Conservation (phyloP, 2,329 filamentous ascomycete genomes). For the Hymenoscyphus linearis region DNA sequence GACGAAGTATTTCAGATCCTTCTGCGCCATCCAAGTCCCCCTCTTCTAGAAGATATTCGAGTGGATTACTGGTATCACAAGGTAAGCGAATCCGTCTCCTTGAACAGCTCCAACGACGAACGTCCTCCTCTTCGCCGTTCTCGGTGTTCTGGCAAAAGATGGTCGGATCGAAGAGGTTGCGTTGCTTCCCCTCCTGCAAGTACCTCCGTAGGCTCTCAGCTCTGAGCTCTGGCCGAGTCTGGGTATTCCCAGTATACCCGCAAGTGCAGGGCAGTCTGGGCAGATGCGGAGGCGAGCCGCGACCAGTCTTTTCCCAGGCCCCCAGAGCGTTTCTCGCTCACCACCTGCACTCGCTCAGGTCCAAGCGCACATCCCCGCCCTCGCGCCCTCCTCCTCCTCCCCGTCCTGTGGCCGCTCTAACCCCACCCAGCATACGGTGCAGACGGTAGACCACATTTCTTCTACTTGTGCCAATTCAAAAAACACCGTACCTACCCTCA, state of each 20-base stretch:
- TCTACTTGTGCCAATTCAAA: neutral
- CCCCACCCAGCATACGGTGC: no score
- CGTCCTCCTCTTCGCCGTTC: neutral
- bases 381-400: neutral
- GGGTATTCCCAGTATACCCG: slow-evolving; percentile 1
- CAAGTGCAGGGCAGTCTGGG: slow-evolving; percentile 2
- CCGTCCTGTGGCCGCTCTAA: neutral
- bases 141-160: no score
- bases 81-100: slow-evolving; percentile 1
- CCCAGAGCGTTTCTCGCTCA: no score
- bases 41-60: neutral
- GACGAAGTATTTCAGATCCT: slow-evolving; percentile 1
- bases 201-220: neutral
- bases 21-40: neutral
- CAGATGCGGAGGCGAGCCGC: slow-evolving; percentile 2
- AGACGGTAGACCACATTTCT: neutral
- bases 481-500: neutral
- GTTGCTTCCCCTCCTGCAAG: neutral
- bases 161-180: slow-evolving; percentile 5
- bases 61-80: neutral
- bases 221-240: no score
- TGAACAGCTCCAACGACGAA: neutral
- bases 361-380: neutral
- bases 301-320: neutral
- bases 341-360: no score